A percentile compares a stretch with the other conserved stretches of the same genome.
These are phyloP conservation scores for Alternaria alternata DNA, from an alignment of 2,329 filamentous ascomycete genomes.

Conservation along the genomic window DNA sequence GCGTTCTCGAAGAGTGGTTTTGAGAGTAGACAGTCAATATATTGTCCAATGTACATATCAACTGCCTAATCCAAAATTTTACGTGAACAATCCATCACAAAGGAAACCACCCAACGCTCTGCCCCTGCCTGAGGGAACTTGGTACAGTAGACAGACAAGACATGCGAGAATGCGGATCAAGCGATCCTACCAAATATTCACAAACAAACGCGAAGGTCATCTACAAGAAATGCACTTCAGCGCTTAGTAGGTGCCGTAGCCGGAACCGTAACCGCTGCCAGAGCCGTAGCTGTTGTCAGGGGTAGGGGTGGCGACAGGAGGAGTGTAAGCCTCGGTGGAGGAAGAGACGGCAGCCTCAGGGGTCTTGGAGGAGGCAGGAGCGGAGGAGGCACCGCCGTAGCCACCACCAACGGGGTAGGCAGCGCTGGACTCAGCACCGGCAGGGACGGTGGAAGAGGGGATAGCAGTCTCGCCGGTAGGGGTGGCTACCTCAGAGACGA, in stretches of 20 bases:
- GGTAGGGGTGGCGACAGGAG: constrained; percentile 21
- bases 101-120: constrained; percentile 25
- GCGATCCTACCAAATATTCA: constrained; percentile 23
- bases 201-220: constrained; percentile 30
- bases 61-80: constrained; percentile 14
- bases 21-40: constrained; percentile 29
- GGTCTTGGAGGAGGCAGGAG: constrained; percentile 18
- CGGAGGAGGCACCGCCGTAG: constrained; percentile 18
- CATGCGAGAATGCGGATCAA: constrained; percentile 38
- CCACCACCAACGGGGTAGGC: constrained; percentile 27
- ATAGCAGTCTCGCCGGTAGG: constrained; percentile 16
- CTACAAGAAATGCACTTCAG: constrained; percentile 15
- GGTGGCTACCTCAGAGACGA: constrained; percentile 35
- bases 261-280: constrained; percentile 26
- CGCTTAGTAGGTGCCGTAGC: constrained; percentile 38
- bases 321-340: constrained; percentile 13
- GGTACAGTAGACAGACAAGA: constrained; percentile 32
- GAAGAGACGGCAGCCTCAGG: constrained; percentile 18
- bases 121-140: constrained; percentile 32
- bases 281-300: constrained; percentile 13
- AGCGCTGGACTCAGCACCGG: constrained; percentile 23
- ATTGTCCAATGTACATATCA: constrained; percentile 31
- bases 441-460: constrained; percentile 21
- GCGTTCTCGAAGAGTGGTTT: background rate
- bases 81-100: constrained; percentile 24